Evolutionary conservation across 108 stramenopile genomes (phyloP).

Genomic region (Cyclotella distinguenda): DNA sequence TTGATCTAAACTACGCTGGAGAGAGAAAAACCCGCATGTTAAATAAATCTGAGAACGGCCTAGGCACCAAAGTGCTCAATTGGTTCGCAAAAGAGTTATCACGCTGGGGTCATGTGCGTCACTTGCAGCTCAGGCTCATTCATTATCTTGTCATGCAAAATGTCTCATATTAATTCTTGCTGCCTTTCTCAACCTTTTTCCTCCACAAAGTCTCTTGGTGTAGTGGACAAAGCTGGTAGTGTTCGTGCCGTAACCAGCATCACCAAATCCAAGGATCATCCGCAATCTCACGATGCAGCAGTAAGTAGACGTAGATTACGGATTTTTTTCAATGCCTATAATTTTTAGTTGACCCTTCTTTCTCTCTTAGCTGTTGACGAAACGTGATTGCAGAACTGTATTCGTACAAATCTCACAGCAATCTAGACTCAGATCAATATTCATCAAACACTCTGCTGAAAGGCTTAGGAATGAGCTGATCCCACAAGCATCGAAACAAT

Average conservation of each 20-base stretch:
- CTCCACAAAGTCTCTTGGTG: constrained; percentile 27
- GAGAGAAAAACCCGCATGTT: constrained; percentile 43
- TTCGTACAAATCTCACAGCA: constrained; percentile 68
- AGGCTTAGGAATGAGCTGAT: constrained; percentile 39
- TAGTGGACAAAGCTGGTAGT: constrained; percentile 57
- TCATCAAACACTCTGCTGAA: constrained; percentile 43
- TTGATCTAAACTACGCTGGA: constrained; percentile 41
- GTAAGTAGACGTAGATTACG: too few species aligned
- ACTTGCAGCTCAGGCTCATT: too few species aligned
- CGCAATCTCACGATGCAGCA: constrained; percentile 50
- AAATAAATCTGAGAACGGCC: constrained; percentile 60
- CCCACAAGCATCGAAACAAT: constrained; percentile 50
- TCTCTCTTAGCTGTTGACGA: constrained; percentile 41
- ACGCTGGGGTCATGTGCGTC: constrained; percentile 12
- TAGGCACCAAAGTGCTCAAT: constrained; percentile 62
- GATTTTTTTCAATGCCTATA: too few species aligned
- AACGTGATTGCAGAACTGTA: constrained; percentile 61
- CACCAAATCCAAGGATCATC: constrained; percentile 47
- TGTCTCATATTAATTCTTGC: too few species aligned
- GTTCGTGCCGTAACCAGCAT: constrained; percentile 52
- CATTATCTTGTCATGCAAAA: too few species aligned
- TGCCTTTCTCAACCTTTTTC: too few species aligned
- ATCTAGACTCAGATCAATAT: constrained; percentile 62
- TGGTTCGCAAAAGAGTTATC: constrained; percentile 68
- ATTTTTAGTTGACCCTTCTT: background rate